Conservation (phyloP, 2,329 filamentous ascomycete genomes). For the Pseudofabraea citricarpa region DNA sequence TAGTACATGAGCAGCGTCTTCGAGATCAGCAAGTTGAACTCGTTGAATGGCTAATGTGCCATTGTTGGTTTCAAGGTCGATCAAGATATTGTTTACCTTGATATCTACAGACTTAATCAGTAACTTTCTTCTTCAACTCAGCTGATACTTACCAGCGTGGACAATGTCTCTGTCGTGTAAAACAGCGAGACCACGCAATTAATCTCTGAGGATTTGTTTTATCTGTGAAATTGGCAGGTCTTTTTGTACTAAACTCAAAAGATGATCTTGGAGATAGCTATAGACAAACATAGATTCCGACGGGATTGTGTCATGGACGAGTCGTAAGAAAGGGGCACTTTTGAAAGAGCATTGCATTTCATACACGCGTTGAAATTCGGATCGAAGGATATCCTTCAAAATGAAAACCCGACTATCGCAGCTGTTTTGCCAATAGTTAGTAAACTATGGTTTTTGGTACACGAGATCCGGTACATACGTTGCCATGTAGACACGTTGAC, state of each 20-base stretch:
- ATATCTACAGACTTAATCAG: slow-evolving; percentile 28
- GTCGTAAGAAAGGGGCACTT: slow-evolving; percentile 30
- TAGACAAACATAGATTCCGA: slow-evolving; percentile 41
- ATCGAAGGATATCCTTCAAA: slow-evolving; percentile 3
- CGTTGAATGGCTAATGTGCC: slow-evolving; percentile 18
- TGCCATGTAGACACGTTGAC: neutral
- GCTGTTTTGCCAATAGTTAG: slow-evolving; percentile 4
- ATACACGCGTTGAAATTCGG: slow-evolving; percentile 1
- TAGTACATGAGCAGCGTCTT: slow-evolving; percentile 35
- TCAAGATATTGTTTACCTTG: slow-evolving; percentile 39
- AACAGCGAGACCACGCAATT: slow-evolving; percentile 33
- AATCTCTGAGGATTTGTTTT: slow-evolving; percentile 38
- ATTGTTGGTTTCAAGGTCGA: slow-evolving; percentile 28
- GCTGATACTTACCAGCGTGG: slow-evolving; percentile 25
- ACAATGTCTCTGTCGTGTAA: slow-evolving; percentile 34
- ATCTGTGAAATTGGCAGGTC: slow-evolving; percentile 30
- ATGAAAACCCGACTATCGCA: slow-evolving; percentile 2
- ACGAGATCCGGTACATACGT: neutral
- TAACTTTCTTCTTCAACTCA: slow-evolving; percentile 1
- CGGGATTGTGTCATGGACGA: slow-evolving; percentile 36
- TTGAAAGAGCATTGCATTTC: slow-evolving; percentile 12
- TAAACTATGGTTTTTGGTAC: neutral
- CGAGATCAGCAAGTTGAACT: slow-evolving; percentile 36
- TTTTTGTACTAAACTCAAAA: slow-evolving; percentile 37
- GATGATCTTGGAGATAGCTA: slow-evolving; percentile 37